Evolutionary conservation across 164 flowering plant genomes (phyloP).

Genomic region (Umbellularia californica): DNA sequence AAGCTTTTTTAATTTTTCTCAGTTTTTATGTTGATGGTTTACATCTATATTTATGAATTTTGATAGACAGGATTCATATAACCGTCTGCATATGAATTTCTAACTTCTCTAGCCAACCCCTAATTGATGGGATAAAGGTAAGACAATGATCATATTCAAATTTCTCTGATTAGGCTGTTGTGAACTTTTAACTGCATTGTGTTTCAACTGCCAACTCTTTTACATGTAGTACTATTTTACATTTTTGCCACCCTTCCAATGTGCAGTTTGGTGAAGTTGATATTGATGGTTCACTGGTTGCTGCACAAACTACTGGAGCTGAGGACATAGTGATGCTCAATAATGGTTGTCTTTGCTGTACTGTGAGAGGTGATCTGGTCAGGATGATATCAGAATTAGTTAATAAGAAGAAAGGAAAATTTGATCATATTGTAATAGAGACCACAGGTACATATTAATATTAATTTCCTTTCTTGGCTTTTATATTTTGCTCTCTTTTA

Average conservation of each 20-base stretch:
- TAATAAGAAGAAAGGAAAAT: slow-evolving; percentile 67
- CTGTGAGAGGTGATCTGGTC: slow-evolving; percentile 97
- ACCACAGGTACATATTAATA: slow-evolving; percentile 63
- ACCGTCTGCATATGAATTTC: too few relatives aligned
- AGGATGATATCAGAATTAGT: slow-evolving; percentile 90
- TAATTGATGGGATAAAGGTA: too few relatives aligned
- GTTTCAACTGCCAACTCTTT: background rate
- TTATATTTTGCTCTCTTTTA: too few relatives aligned
- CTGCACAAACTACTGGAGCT: slow-evolving; percentile 80
- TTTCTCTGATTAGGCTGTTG: background rate
- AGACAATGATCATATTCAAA: background rate
- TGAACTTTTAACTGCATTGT: background rate
- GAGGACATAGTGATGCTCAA: slow-evolving; percentile 97
- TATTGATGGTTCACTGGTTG: slow-evolving; percentile 96
- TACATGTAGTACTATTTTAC: background rate
- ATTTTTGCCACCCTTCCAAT: background rate
- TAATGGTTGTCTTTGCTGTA: slow-evolving; percentile 97
- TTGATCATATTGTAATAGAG: slow-evolving; percentile 95
- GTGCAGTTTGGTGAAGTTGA: slow-evolving; percentile 95
- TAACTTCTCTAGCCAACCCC: too few relatives aligned
- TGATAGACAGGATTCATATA: too few relatives aligned
- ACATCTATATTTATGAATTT: too few relatives aligned
- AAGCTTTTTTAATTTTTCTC: too few relatives aligned
- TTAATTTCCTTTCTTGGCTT: too few relatives aligned
- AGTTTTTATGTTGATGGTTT: too few relatives aligned